phyloP scores from a whole-genome alignment of 1,284 basidiomycete species.

The Gymnopus androsaceus region DNA sequence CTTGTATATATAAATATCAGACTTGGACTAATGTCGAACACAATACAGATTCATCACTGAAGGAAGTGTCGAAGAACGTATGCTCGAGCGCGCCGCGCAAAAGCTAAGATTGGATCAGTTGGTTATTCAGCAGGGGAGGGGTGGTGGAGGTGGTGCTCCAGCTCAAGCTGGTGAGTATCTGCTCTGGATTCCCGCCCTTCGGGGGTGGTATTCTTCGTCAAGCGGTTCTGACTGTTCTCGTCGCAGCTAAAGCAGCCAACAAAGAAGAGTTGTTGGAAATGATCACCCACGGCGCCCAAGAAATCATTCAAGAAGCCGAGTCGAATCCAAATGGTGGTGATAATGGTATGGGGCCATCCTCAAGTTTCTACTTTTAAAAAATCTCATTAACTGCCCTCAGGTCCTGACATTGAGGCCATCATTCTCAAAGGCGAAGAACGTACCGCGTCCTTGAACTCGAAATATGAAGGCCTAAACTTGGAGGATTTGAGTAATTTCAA shows the following conservation, averaged over 20 bases:
- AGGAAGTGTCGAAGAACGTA: constrained; percentile 95
- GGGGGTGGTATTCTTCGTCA: too few species aligned
- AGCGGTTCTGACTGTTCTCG: too few species aligned
- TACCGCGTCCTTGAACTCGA: constrained; percentile 86
- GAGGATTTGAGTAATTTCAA: constrained; percentile 98
- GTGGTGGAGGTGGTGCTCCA: constrained; percentile 64
- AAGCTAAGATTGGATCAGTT: constrained; percentile 95
- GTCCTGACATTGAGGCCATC: constrained; percentile 86
- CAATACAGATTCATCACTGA: constrained; percentile 97
- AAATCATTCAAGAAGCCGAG: constrained; percentile 89
- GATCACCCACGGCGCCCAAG: constrained; percentile 98
- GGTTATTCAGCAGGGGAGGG: constrained; percentile 94
- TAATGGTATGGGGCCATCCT: too few species aligned
- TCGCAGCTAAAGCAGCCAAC: constrained; percentile 68
- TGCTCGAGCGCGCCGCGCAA: constrained; percentile 95
- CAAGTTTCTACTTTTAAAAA: too few species aligned
- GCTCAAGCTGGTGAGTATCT: constrained; percentile 39
- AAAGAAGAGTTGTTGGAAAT: constrained; percentile 98
- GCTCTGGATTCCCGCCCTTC: too few species aligned
- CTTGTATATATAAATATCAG: too few species aligned
- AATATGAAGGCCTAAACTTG: constrained; percentile 91
- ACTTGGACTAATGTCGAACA: too few species aligned
- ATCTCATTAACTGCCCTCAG: too few species aligned
- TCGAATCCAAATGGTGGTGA: constrained; percentile 47
- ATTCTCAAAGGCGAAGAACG: constrained; percentile 91